Evolutionary conservation across 345 rosid species (phyloP).

Genomic region (Carallia pectinifolia): DNA sequence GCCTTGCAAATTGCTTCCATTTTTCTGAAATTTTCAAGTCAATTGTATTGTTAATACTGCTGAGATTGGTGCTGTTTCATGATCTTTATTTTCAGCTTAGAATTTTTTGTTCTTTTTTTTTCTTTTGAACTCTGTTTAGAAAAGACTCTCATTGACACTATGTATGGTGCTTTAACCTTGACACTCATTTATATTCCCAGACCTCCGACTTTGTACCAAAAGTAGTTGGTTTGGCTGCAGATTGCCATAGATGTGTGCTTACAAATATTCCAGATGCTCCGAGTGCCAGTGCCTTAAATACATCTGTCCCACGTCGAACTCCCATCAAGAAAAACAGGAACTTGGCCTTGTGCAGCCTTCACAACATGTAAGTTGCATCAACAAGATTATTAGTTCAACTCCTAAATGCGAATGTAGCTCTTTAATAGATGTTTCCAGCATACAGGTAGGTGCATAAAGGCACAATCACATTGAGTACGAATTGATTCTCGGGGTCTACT

Average conservation of each 20-base stretch:
- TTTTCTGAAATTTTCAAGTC: too few species aligned
- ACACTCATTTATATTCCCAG: constrained; percentile 38
- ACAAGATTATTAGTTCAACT: not conserved
- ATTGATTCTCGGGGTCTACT: not conserved
- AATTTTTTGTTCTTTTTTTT: too few species aligned
- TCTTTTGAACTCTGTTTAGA: too few species aligned
- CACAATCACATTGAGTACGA: not conserved
- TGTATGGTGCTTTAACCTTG: not conserved
- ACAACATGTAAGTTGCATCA: constrained; percentile 51
- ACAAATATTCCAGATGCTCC: constrained; percentile 97
- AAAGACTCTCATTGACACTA: too few species aligned
- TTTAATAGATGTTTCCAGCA: not conserved
- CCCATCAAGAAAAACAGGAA: constrained; percentile 97
- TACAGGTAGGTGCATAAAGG: too few species aligned
- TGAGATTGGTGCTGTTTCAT: too few species aligned
- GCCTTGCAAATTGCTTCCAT: too few species aligned
- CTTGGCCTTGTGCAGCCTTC: constrained; percentile 76
- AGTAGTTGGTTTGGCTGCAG: constrained; percentile 64
- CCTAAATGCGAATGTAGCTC: not conserved
- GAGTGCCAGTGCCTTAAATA: constrained; percentile 93
- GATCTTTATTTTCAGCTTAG: too few species aligned
- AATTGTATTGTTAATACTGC: too few species aligned
- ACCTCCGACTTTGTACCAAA: constrained; percentile 57
- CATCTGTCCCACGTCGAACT: constrained; percentile 96
- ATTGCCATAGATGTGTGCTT: constrained; percentile 26